These are phyloP conservation scores for Agrocybe pediades DNA, from an alignment of 768 basidiomycete species.

Conservation along the genomic window DNA sequence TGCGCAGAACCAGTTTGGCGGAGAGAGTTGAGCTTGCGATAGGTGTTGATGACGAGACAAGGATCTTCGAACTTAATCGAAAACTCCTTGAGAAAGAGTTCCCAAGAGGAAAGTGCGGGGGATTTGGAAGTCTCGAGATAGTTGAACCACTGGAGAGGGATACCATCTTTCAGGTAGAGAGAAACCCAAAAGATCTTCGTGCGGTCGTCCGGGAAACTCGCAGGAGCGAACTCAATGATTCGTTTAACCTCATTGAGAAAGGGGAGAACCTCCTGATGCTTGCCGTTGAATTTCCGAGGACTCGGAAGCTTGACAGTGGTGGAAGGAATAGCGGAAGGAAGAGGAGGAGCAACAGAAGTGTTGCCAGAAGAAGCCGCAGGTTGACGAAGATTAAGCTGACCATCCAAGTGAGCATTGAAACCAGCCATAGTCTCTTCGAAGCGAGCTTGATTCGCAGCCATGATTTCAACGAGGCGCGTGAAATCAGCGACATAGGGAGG, in stretches of 20 bases:
- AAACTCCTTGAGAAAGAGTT: not conserved
- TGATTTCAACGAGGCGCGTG: too few species aligned
- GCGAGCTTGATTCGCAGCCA: too few species aligned
- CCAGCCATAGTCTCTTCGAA: too few species aligned
- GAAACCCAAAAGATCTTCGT: not conserved
- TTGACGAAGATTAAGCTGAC: too few species aligned
- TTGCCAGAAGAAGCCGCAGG: too few species aligned
- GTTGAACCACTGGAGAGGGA: not conserved
- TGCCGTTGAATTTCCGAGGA: not conserved
- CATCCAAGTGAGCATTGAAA: too few species aligned
- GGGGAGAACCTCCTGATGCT: not conserved
- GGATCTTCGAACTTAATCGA: not conserved
- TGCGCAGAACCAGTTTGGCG: too few species aligned
- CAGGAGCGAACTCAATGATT: not conserved
- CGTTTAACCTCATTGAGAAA: not conserved
- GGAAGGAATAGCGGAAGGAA: too few species aligned
- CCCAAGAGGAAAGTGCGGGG: not conserved
- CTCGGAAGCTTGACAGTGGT: not conserved
- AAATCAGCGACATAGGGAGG: too few species aligned
- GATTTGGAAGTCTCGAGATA: not conserved
- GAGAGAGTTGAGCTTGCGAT: too few species aligned
- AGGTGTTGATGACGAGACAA: not conserved
- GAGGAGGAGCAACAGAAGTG: too few species aligned
- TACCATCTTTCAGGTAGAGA: not conserved
- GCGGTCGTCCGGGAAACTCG: not conserved